Evolutionary conservation across 108 stramenopile species (phyloP).

Genomic region (Skeletonema grethae): DNA sequence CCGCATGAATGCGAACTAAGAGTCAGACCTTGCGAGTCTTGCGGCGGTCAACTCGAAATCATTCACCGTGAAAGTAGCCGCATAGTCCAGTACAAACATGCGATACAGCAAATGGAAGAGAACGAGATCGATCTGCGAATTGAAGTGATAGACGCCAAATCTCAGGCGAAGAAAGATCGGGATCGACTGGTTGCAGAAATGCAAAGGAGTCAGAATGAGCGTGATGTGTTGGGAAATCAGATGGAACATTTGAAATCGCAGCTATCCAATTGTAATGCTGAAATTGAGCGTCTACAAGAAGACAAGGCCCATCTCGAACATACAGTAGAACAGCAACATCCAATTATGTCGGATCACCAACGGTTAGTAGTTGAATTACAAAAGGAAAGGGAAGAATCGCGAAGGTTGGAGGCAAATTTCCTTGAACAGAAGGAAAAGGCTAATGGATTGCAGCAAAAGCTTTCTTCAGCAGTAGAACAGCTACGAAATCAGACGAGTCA

Average conservation of each 20-base stretch:
- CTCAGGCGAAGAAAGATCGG: conserved; percentile 31
- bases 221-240: conserved; percentile 31
- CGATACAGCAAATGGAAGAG: conserved; percentile 28
- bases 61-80: conserved; percentile 49
- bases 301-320: conserved; percentile 22
- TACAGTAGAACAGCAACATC: conserved; percentile 21
- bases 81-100: conserved; percentile 44
- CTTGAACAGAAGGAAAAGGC: conserved; percentile 16
- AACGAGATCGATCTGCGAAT: conserved; percentile 27
- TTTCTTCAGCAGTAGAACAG: conserved; percentile 7
- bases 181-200: conserved; percentile 11
- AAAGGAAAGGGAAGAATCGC: conserved; percentile 12
- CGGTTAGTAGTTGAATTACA: conserved; percentile 29
- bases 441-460: conserved; percentile 6
- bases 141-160: conserved; percentile 31
- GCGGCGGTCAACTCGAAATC: conserved; percentile 50
- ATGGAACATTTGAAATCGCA: conserved; percentile 28
- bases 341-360: conserved; percentile 29
- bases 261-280: conserved; percentile 33
- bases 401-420: conserved; percentile 8
- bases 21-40: conserved; percentile 35
- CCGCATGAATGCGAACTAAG: conserved; percentile 53
- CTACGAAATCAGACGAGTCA: conserved; percentile 10
- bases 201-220: conserved; percentile 22
- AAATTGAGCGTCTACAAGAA: conserved; percentile 10